These are phyloP conservation scores for Penicillium sp. DNA, from an alignment of 2,329 filamentous ascomycete species.

Conservation along the genomic window DNA sequence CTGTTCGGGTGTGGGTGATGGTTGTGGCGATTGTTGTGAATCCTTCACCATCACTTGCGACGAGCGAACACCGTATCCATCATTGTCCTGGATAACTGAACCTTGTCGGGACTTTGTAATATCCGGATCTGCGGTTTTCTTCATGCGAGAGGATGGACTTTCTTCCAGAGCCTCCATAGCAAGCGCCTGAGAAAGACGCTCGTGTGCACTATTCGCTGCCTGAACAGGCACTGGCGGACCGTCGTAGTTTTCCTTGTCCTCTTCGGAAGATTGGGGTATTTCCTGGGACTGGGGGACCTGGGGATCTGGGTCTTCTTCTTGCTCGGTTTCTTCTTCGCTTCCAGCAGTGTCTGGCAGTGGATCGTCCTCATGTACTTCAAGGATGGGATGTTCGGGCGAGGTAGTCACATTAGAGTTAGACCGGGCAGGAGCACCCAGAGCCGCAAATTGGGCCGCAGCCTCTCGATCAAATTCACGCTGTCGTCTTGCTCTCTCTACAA, in stretches of 20 bases:
- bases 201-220: conserved; percentile 33
- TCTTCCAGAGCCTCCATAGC: conserved; percentile 28
- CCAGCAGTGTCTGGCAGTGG: conserved; percentile 20
- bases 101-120: neutral
- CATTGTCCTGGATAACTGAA: conserved; percentile 1
- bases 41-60: conserved; percentile 37
- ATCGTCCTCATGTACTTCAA: conserved; percentile 19
- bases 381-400: conserved; percentile 2
- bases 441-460: conserved; percentile 33
- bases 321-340: conserved; percentile 46
- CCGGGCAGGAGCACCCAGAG: conserved; percentile 31
- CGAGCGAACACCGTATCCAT: conserved; percentile 17
- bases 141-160: conserved; percentile 12
- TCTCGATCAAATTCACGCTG: conserved; percentile 33
- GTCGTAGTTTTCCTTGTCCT: conserved; percentile 46
- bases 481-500: conserved; percentile 32
- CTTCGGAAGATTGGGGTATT: conserved; percentile 32
- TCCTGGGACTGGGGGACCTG: conserved; percentile 29
- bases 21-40: conserved; percentile 35
- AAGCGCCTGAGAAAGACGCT: conserved; percentile 37
- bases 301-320: conserved; percentile 38
- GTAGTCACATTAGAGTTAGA: conserved; percentile 6
- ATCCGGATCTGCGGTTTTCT: conserved; percentile 1
- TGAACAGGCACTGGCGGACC: conserved; percentile 25
- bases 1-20: conserved; percentile 26